Conservation (phyloP, 257 asterid species). For the Euphrasia confusa region DNA sequence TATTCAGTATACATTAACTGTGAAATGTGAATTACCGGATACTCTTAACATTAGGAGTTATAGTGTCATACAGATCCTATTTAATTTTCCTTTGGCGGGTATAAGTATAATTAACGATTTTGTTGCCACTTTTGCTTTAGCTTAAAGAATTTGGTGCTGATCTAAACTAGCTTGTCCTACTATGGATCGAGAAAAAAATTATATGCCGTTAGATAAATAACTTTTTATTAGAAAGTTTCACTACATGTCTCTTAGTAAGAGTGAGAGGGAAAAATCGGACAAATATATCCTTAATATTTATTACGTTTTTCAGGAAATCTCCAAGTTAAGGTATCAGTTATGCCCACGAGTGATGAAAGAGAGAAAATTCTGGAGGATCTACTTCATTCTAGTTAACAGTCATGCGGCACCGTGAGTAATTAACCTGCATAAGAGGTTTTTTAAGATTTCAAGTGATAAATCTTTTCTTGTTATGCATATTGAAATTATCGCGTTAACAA, state of each 20-base stretch:
- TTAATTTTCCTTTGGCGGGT: not conserved
- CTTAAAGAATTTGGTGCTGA: not conserved
- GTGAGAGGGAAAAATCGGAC: conserved; percentile 1
- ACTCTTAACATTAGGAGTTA: conserved; percentile 6
- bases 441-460: not conserved
- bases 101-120: not conserved
- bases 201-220: not conserved
- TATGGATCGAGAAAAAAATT: not conserved
- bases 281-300: not conserved
- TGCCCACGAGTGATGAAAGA: conserved; percentile 93
- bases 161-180: not conserved
- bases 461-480: not conserved
- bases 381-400: conserved; percentile 78
- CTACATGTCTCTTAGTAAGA: not conserved
- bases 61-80: not conserved
- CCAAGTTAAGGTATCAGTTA: conserved; percentile 69
- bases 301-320: conserved; percentile 61
- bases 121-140: not conserved
- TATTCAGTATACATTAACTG: conserved; percentile 11
- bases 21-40: conserved; percentile 20
- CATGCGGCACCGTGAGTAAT: conserved; percentile 74
- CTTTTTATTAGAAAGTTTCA: not conserved
- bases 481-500: not conserved
- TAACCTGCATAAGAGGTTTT: conserved; percentile 9
- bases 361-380: conserved; percentile 92